A percentile compares a stretch with the other conserved stretches of the same genome.
Evolutionary conservation across 2,329 filamentous ascomycete genomes (phyloP).

Genomic region (Ophiocordyceps australis): DNA sequence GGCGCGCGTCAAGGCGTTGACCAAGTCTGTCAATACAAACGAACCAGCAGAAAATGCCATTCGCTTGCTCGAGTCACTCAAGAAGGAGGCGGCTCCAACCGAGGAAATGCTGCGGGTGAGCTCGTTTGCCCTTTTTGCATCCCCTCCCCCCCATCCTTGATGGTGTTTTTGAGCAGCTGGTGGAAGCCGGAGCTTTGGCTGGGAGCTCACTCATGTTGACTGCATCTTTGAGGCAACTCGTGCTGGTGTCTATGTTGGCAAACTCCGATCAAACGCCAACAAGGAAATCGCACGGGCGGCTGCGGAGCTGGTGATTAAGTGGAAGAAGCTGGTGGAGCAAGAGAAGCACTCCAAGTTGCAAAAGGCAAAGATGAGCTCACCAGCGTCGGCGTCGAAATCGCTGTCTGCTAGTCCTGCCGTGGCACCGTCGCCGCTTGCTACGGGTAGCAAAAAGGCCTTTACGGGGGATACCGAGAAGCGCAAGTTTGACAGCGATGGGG

Average conservation of each 20-base stretch:
- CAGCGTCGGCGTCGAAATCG: slow-evolving; percentile 27
- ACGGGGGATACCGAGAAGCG: slow-evolving; percentile 60
- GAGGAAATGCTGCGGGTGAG: slow-evolving; percentile 74
- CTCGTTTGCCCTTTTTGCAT: slow-evolving; percentile 5
- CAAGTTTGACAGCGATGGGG: slow-evolving; percentile 62
- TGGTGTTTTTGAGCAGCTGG: too few species aligned
- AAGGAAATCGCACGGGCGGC: slow-evolving; percentile 66
- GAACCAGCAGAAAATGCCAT: slow-evolving; percentile 58
- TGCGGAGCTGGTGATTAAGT: slow-evolving; percentile 69
- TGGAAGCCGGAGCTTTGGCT: too few species aligned
- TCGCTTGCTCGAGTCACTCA: slow-evolving; percentile 57
- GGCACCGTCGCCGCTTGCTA: slow-evolving; percentile 15
- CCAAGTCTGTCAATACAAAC: slow-evolving; percentile 58
- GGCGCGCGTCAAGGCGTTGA: slow-evolving; percentile 57
- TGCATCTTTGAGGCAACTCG: slow-evolving; percentile 45
- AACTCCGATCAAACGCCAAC: slow-evolving; percentile 57
- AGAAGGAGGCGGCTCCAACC: slow-evolving; percentile 64
- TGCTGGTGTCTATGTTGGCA: slow-evolving; percentile 79
- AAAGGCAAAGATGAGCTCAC: slow-evolving; percentile 20
- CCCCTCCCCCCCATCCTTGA: neutral
- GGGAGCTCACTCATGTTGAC: neutral
- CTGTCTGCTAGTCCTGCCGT: slow-evolving; percentile 33
- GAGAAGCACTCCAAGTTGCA: slow-evolving; percentile 33
- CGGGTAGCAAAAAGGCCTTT: slow-evolving; percentile 26
- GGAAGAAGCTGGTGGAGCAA: slow-evolving; percentile 61